These are phyloP conservation scores for Cyphellophora attinorum DNA, from an alignment of 2,329 filamentous ascomycete species.

Conservation along the genomic window DNA sequence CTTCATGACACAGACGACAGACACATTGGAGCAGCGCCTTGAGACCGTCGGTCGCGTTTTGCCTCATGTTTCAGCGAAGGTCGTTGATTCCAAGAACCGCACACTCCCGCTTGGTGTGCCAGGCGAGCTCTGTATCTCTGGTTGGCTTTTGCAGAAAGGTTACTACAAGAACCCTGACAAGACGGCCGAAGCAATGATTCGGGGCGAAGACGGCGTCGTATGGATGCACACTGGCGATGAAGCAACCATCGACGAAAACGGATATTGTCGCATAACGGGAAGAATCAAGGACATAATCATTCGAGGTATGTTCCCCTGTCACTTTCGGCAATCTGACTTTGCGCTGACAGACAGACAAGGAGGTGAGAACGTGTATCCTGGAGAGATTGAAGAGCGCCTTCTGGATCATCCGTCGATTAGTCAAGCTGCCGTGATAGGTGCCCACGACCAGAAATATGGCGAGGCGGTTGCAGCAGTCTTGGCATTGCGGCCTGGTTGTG, in stretches of 20 bases:
- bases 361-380: constrained; percentile 64
- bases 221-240: constrained; percentile 61
- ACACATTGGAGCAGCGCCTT: constrained; percentile 56
- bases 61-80: constrained; percentile 68
- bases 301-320: constrained; percentile 36
- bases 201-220: constrained; percentile 47
- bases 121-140: constrained; percentile 69
- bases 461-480: constrained; percentile 61
- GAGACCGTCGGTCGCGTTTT: constrained; percentile 67
- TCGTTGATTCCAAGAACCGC: constrained; percentile 58
- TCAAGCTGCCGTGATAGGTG: constrained; percentile 59
- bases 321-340: constrained; percentile 18
- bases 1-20: constrained; percentile 70
- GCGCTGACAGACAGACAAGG: constrained; percentile 31
- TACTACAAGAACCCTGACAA: constrained; percentile 62
- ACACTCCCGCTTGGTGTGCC: constrained; percentile 57
- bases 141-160: constrained; percentile 59
- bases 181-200: constrained; percentile 61
- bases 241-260: constrained; percentile 42
- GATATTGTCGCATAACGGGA: constrained; percentile 64
- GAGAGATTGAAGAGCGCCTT: constrained; percentile 68
- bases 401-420: constrained; percentile 52
- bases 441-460: constrained; percentile 61
- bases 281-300: constrained; percentile 76
- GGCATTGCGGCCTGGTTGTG: constrained; percentile 7